A percentile compares a stretch with the other conserved stretches of the same genome.
These are phyloP conservation scores for Onygenales sp. DNA, from an alignment of 2,329 filamentous ascomycete species.

Conservation along the genomic window DNA sequence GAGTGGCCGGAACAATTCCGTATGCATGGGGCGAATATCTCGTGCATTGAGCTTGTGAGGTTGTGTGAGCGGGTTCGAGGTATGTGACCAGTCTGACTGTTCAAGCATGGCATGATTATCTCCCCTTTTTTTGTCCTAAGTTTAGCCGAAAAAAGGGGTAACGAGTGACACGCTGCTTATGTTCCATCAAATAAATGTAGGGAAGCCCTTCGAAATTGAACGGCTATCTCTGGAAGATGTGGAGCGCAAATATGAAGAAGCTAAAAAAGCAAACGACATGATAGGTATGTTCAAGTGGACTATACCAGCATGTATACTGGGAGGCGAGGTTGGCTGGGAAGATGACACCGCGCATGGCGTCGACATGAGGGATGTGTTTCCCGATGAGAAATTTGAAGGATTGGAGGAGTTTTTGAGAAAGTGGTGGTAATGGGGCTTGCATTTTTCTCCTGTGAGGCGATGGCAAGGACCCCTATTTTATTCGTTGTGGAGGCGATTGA, in stretches of 20 bases:
- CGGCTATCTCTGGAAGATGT: neutral
- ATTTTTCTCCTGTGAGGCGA: no score
- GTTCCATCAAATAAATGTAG: neutral
- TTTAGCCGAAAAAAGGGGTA: neutral
- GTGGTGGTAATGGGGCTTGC: neutral
- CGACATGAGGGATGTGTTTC: neutral
- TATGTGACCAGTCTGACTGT: neutral
- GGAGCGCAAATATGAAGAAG: neutral
- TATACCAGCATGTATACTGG: neutral
- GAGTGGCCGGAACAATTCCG: neutral
- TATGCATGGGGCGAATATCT: neutral
- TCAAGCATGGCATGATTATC: neutral
- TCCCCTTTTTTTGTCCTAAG: no score
- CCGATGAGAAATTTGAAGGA: neutral
- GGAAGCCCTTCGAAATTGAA: conserved; percentile 1
- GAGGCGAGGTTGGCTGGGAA: conserved; percentile 1
- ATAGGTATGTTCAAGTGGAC: neutral
- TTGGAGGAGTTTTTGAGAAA: neutral
- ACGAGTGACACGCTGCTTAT: neutral
- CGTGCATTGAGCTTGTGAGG: neutral
- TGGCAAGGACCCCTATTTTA: no score
- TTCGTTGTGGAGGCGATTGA: no score
- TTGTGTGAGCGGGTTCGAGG: conserved; percentile 3
- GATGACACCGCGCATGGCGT: neutral
- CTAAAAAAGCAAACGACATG: neutral